Base-by-base conservation (phyloP, 805 yeast genomes). In the Geotrichum ghanense region DNA sequence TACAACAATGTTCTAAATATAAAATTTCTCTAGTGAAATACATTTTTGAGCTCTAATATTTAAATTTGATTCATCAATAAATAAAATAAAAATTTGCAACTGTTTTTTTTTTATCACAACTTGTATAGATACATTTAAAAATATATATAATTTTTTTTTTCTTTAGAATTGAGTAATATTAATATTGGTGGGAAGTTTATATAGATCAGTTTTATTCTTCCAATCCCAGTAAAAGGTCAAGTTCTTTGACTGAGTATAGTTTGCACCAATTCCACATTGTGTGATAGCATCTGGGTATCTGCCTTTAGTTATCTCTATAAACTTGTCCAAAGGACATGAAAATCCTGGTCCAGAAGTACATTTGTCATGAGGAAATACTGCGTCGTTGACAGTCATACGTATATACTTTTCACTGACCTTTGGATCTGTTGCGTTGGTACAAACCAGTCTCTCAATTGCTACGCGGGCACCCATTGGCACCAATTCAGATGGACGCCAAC, bases 401-500 rank as follows among this genome's bases (percentile, higher is more conserved):
- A 76, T 75, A 54, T 63, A 77, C 16, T 53, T 51, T 3, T 61
- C 59, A 9, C 51, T 43, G 20, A 37, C 37, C 22, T 49, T 43
- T n/a, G 37, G 37, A 19, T 25, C 48, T 2, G 64, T 54, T n/a
- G 68, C 61, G 24, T 53, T 56, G 31, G 63, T 64, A 59, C 80
- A 76, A 45, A 57, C 57, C 47, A 74, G 60, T 52, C 76, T 67
- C 61, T 78, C 83, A 22, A 74, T 56, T 25, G 73, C 64, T 17
- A 75, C 54, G 50, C 77, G 66, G 2, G 75, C 79, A 31, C 79
- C 82, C 78, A 73, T 74, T 45, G 83, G 83, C 21, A 69, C 69
- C 41, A 75, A 58, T 53, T 77, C 74, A 4, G 70, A 63, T 50
- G 64, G 67, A 57, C 67, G 70, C 66, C 71, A 80, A 14, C 69